Evolutionary conservation across 768 basidiomycete species (phyloP), one percentile per base, ranked within the genome.

Genomic region (Mrakia hoshinonis): DNA sequence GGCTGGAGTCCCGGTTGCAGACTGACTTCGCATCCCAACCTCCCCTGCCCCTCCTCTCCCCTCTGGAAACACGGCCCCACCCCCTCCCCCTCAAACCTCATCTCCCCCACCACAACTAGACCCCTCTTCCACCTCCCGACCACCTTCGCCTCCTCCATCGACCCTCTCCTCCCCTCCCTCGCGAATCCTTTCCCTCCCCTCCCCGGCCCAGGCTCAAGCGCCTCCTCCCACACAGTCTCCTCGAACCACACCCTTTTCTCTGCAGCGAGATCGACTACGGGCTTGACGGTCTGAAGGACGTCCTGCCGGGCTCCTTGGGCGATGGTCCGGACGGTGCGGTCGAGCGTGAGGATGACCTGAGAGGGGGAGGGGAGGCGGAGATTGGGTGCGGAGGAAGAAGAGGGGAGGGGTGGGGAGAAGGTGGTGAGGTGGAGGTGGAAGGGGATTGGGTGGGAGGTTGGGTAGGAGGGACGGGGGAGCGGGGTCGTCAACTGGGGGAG

Each of bases 61-160:
- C 34, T 39, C 12, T 38, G 31, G 20, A 61, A 61, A n/a, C 36
- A 36, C 15, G 58, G 58, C n/a, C 58, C 58, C 2, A 61, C 58
- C 1, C 58, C 58, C 4, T 34, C 58, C 10, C 58, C 58, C 26
- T 61, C 58, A n/a, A 61, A 61, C 58, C 34, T 61, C 58, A 61
- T 61, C 36, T 61, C 58, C 0, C 58, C 58, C 18, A 61, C 58
- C 4, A 61, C 36, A 31, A 61, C 58, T 2, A 61, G 11, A 15
- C 36, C 58, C 20, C 58, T 61, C 58, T 15, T 22, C 58, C 58
- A 61, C 11, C 58, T 20, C 18, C 58, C 58, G 4, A 61, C 31
- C 13, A 38, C 34, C 36, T 61, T 61, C 18, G 31, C 34, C 15
- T 20, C 18, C 36, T 61, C 36, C 58, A n/a, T 61, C 20, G 49